phyloP scores from a whole-genome alignment of 192 early-diverging fungal genomes.

The Oehlia diaphana region DNA sequence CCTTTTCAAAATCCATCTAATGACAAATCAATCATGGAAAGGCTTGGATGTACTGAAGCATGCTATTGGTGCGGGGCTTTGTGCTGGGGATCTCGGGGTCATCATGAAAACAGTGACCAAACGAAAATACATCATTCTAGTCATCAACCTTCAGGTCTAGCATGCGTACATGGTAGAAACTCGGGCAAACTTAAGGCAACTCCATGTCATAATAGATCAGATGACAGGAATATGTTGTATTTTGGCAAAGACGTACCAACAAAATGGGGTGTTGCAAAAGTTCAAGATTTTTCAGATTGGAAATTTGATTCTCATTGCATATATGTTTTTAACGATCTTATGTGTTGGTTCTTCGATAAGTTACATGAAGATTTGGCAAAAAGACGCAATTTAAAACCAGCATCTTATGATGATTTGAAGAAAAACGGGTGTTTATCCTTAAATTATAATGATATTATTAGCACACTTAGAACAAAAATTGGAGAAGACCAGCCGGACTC shows the following conservation, averaged over 20 bases:
- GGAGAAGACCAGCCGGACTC: background rate
- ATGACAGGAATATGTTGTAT: too few relatives aligned
- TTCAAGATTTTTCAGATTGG: background rate
- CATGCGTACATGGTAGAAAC: background rate
- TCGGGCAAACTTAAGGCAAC: background rate
- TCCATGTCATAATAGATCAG: background rate
- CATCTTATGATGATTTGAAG: background rate
- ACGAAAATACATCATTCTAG: constrained; percentile 28
- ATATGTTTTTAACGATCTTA: constrained; percentile 19
- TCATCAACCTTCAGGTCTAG: constrained; percentile 21
- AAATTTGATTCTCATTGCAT: constrained; percentile 17
- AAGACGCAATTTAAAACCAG: background rate
- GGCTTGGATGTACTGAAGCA: constrained; percentile 18
- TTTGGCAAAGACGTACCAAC: too few relatives aligned
- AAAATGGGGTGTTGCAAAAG: too few relatives aligned
- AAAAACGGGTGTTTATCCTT: background rate
- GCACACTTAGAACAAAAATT: background rate
- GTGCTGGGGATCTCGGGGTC: constrained; percentile 23
- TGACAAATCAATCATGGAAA: constrained; percentile 23
- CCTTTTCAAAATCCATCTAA: constrained; percentile 9
- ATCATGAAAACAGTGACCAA: background rate
- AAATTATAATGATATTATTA: constrained; percentile 12
- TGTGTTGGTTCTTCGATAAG: constrained; percentile 27
- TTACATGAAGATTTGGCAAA: constrained; percentile 22
- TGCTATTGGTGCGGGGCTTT: constrained; percentile 27